Evolutionary conservation across 495 filamentous ascomycete genomes (phyloP), one percentile per base, ranked within the genome.

Genomic region (Beverwykella pulmonaria): DNA sequence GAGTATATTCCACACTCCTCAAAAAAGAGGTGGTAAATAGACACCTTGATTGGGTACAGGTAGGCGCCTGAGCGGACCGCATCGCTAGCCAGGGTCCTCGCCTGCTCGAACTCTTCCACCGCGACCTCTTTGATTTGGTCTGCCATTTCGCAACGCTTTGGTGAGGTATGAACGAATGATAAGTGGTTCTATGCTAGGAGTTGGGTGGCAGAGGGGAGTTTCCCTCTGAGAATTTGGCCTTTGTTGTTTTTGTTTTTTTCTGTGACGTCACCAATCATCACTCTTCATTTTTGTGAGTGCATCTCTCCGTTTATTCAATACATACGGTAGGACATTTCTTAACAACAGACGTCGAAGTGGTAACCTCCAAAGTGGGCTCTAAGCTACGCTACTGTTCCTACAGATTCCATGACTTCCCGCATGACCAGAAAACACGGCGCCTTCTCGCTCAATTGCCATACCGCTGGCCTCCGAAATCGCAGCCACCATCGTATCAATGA

Each of bases 21-120:
- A 26, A 23, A 30, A 48, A 49, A 76, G 82, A 48, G 2, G 3
- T 55, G 2, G 3, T 55, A 6, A 22, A 27, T 78, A 5, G 12
- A 6, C 32, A 90, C 92, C 79, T 90, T 91, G 72, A 96, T 79
- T 47, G 92, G 92, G 78, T 96, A 96, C 53, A 93, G 70, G 73
- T 93, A 96, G n/a, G 91, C 85, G 20, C 86, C 83, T 54, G 91
- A 93, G 65, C 76, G 84, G 32, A 84, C 84, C 23, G 91, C 87
- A 65, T 88, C 86, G 17, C 81, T 74, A 19, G 89, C 76, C 12
- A 88, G 75, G 19, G 71, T 66, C 55, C 77, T 82, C 63, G 84
- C 82, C 54, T 81, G 82, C 61, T 81, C 76, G 60, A 82, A 81
- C 61, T 89, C 87, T 63, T 88, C 84, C 53, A 78, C 53, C 14